Conservation (phyloP, 129 eudicot species). For the Tagetes patula region DNA sequence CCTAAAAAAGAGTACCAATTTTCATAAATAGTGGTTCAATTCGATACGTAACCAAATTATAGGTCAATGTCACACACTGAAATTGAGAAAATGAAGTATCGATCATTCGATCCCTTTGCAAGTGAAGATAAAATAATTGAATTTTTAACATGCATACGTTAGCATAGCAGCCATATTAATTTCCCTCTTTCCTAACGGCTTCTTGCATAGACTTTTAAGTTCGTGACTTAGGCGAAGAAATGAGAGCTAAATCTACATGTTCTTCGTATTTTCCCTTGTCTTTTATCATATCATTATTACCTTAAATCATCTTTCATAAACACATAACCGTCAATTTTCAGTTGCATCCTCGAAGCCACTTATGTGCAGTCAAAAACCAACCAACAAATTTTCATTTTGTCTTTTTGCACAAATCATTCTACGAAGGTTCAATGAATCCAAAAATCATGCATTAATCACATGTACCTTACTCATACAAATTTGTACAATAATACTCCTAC, state of each 20-base stretch:
- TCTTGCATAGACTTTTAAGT: constrained; percentile 25
- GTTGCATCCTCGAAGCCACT: constrained; percentile 37
- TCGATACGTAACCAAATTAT: neutral
- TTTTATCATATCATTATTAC: neutral
- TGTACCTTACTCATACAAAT: constrained; percentile 20
- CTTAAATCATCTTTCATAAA: constrained; percentile 3
- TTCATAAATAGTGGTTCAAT: neutral
- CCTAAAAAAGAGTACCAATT: neutral
- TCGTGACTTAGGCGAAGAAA: neutral
- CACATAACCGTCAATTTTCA: constrained; percentile 29
- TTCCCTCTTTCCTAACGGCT: constrained; percentile 30
- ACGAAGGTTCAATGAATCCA: constrained; percentile 22
- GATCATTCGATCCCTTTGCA: no score
- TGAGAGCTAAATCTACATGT: constrained; percentile 18
- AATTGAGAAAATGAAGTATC: neutral
- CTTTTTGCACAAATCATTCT: constrained; percentile 7
- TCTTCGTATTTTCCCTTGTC: constrained; percentile 14
- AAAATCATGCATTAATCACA: neutral
- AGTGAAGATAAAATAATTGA: no score
- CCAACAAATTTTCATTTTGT: constrained; percentile 23
- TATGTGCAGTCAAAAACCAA: constrained; percentile 26
- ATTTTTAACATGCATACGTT: no score
- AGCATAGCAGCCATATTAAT: neutral
- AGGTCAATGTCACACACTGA: neutral
- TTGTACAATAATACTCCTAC: constrained; percentile 15